Conservation (phyloP, 169 alveolate species). For the Cryptosporidium andersoni region DNA sequence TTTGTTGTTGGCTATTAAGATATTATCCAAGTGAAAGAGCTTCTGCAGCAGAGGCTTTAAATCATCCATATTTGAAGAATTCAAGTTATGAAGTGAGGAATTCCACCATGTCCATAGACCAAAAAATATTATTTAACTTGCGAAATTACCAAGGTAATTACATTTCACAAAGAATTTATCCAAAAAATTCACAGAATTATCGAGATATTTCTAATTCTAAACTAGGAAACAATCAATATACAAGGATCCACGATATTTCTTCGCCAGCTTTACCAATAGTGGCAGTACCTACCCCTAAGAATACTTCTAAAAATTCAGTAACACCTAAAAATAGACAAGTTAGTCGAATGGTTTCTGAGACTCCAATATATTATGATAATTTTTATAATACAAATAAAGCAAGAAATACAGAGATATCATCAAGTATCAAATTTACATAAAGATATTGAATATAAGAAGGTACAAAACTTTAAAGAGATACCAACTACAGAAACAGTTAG, state of each 20-base stretch:
- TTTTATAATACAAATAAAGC: neutral
- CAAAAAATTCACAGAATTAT: neutral
- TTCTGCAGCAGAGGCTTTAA: conserved; percentile 54
- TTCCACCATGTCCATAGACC: neutral
- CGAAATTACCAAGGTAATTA: too few relatives aligned
- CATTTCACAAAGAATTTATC: neutral
- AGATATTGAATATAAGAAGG: too few relatives aligned
- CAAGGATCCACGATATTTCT: neutral
- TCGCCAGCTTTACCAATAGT: conserved; percentile 42
- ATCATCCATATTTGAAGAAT: conserved; percentile 51
- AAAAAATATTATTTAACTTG: neutral
- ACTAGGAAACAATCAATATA: neutral
- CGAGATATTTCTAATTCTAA: neutral
- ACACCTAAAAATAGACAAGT: neutral
- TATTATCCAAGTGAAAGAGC: conserved; percentile 40
- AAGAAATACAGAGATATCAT: neutral
- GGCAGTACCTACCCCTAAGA: conserved; percentile 65
- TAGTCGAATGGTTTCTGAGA: conserved; percentile 52
- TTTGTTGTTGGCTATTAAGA: conserved; percentile 63
- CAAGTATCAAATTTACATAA: neutral
- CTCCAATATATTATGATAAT: neutral
- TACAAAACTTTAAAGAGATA: too few relatives aligned
- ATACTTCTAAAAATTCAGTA: neutral
- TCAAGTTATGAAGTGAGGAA: neutral
- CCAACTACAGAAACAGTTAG: too few relatives aligned